A percentile compares a stretch with the other conserved stretches of the same genome.
These are phyloP conservation scores for Tricholoma saponaceum DNA, from an alignment of 768 basidiomycete genomes.

Conservation along the genomic window DNA sequence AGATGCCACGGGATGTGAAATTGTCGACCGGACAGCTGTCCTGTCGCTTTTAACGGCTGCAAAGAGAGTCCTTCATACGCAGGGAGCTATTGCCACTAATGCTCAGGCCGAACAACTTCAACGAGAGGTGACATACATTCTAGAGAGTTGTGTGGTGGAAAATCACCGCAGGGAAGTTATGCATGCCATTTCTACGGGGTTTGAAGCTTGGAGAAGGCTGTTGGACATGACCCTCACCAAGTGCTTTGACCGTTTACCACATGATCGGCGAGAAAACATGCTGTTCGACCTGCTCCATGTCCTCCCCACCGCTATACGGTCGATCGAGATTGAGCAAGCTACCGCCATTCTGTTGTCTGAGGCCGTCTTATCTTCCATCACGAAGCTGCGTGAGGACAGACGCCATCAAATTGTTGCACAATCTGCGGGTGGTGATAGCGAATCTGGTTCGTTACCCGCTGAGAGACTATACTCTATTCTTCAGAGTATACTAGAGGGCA, in stretches of 20 bases:
- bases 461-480: conserved; percentile 78
- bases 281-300: conserved; percentile 87
- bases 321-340: conserved; percentile 59
- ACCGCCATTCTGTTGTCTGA: conserved; percentile 85
- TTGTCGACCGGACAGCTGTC: conserved; percentile 74
- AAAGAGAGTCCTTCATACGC: conserved; percentile 57
- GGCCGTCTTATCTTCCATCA: conserved; percentile 73
- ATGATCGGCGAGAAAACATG: conserved; percentile 82
- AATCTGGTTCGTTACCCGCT: conserved; percentile 67
- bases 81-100: conserved; percentile 60
- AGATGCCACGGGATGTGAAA: conserved; percentile 72
- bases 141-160: conserved; percentile 82
- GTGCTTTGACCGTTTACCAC: conserved; percentile 79
- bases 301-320: conserved; percentile 65
- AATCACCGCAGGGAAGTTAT: conserved; percentile 84
- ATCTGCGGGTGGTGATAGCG: conserved; percentile 57
- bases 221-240: conserved; percentile 84
- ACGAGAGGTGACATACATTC: conserved; percentile 67
- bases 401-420: conserved; percentile 66
- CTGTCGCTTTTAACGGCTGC: conserved; percentile 63
- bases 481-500: conserved; percentile 67
- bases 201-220: conserved; percentile 81
- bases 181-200: conserved; percentile 63
- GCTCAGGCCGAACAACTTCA: conserved; percentile 64
- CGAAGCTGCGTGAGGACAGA: conserved; percentile 83